Percentiles rank a stretch among this genome's conserved stretches.
Conservation (phyloP, 2,329 filamentous ascomycete genomes). For the Fusarium protoensiforme region DNA sequence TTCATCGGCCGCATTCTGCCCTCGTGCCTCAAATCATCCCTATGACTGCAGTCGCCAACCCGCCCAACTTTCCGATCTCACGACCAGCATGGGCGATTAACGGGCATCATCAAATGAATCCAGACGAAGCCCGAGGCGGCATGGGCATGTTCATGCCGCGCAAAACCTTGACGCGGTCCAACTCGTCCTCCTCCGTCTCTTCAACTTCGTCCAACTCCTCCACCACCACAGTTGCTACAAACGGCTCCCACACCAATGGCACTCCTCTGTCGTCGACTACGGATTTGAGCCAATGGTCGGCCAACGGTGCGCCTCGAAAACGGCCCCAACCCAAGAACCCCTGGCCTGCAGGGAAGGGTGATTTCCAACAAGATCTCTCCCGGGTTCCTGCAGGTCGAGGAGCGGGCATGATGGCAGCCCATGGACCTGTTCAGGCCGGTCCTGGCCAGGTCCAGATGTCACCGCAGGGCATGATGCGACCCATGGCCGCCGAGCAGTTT, state of each 20-base stretch:
- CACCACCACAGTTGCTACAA: slow-evolving; percentile 71
- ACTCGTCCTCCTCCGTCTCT: slow-evolving; percentile 91
- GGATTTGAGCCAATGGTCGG: slow-evolving; percentile 63
- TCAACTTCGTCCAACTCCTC: slow-evolving; percentile 78
- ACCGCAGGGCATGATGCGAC: slow-evolving; percentile 69
- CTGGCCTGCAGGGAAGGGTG: slow-evolving; percentile 62
- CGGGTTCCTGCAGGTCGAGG: slow-evolving; percentile 55
- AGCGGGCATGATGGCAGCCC: slow-evolving; percentile 54
- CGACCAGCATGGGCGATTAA: slow-evolving; percentile 74
- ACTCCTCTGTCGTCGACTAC: slow-evolving; percentile 58
- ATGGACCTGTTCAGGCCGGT: slow-evolving; percentile 47
- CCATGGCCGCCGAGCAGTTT: slow-evolving; percentile 68
- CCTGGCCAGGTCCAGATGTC: slow-evolving; percentile 49
- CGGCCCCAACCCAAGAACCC: slow-evolving; percentile 61
- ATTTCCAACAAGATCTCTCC: slow-evolving; percentile 59
- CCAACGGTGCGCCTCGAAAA: slow-evolving; percentile 61
- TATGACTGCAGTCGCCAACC: slow-evolving; percentile 77
- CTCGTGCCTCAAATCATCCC: slow-evolving; percentile 46
- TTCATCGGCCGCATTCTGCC: slow-evolving; percentile 33
- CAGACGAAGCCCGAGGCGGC: slow-evolving; percentile 80
- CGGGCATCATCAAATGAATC: slow-evolving; percentile 75
- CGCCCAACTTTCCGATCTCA: slow-evolving; percentile 71
- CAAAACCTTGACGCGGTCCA: slow-evolving; percentile 86
- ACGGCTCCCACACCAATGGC: slow-evolving; percentile 72
- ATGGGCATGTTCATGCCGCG: slow-evolving; percentile 83